A percentile compares a stretch with the other conserved stretches of the same genome.
These are phyloP conservation scores for Saturnispora besseyi DNA, from an alignment of 805 yeast genomes.

Conservation along the genomic window DNA sequence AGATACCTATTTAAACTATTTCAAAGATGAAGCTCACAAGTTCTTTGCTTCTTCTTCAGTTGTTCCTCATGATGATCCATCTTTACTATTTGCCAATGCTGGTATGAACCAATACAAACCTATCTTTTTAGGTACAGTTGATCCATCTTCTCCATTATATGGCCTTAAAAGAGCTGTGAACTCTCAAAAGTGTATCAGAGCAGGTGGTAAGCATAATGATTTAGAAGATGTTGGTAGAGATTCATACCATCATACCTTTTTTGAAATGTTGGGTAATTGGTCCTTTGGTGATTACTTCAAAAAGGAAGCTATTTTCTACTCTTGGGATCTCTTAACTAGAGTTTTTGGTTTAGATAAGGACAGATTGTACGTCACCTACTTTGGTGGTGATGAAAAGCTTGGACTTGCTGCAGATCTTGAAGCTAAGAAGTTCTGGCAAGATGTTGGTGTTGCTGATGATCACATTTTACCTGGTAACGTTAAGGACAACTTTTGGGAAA, in stretches of 20 bases:
- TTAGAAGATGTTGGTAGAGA: conserved; percentile 98
- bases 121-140: conserved; percentile 93
- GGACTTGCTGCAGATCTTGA: conserved; percentile 92
- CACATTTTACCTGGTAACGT: conserved; percentile 90
- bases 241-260: conserved; percentile 96
- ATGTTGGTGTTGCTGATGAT: conserved; percentile 81
- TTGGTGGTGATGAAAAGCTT: conserved; percentile 79
- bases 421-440: conserved; percentile 80
- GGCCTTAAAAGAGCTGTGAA: conserved; percentile 81
- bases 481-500: conserved; percentile 97
- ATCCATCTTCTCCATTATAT: conserved; percentile 84
- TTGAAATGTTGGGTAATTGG: conserved; percentile 99
- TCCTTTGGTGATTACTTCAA: conserved; percentile 99
- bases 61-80: conserved; percentile 96
- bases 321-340: conserved; percentile 86
- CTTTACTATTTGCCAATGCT: conserved; percentile 92
- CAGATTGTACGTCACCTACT: conserved; percentile 90
- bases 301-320: conserved; percentile 77
- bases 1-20: conserved; percentile 75
- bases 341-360: conserved; percentile 73
- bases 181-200: conserved; percentile 97
- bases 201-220: conserved; percentile 98
- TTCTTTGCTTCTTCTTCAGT: conserved; percentile 91
- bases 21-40: conserved; percentile 59
- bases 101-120: conserved; percentile 99